Percentiles rank a stretch among this genome's conserved stretches.
Evolutionary conservation across 257 asterid species (phyloP).

Genomic region (Capsicum chinense): DNA sequence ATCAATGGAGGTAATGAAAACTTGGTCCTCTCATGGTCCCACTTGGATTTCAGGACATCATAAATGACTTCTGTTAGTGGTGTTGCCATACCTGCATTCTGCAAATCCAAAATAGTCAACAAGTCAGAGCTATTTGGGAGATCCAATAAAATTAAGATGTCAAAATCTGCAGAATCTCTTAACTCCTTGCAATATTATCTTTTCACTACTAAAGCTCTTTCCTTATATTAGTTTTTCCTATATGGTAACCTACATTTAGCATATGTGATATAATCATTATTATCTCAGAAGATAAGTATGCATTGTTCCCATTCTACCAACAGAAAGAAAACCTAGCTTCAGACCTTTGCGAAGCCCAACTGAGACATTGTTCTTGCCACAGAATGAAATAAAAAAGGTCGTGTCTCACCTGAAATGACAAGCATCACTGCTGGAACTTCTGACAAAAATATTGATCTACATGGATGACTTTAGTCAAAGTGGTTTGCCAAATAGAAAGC

Average conservation of each 20-base stretch:
- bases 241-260: not conserved
- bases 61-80: slow-evolving; percentile 67
- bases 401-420: not conserved
- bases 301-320: not conserved
- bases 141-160: not conserved
- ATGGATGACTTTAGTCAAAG: slow-evolving; percentile 4
- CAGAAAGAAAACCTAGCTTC: not conserved
- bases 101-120: slow-evolving; percentile 36
- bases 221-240: not conserved
- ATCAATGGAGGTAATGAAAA: slow-evolving; percentile 94
- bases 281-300: too few species aligned
- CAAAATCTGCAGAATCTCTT: not conserved
- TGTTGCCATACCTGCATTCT: slow-evolving; percentile 65
- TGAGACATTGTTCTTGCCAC: not conserved
- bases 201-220: not conserved
- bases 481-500: not conserved
- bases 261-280: too few species aligned
- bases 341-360: not conserved
- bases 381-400: not conserved
- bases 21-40: slow-evolving; percentile 95
- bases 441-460: not conserved
- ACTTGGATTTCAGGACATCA: slow-evolving; percentile 70
- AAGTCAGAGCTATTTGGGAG: slow-evolving; percentile 14
- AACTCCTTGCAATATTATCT: not conserved
- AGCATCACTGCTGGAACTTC: not conserved